phyloP scores from a whole-genome alignment of 176 grass and related monocot species.

The Coix lacrymajobi region DNA sequence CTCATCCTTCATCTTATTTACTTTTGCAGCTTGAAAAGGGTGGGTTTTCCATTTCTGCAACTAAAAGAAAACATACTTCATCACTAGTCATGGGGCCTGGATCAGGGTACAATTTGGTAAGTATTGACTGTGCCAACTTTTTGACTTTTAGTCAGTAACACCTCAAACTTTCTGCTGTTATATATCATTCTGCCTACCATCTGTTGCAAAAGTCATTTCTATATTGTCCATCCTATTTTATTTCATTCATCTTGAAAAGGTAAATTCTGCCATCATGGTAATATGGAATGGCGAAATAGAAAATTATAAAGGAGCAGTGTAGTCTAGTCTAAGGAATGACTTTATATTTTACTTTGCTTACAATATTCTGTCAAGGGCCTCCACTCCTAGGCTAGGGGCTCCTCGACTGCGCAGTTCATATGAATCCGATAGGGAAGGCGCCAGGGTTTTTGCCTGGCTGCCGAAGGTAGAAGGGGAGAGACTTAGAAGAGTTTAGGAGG shows the following conservation, averaged over 20 bases:
- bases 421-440: too few species aligned
- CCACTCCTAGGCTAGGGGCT: too few species aligned
- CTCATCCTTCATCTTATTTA: background rate
- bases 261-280: background rate
- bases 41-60: constrained; percentile 87
- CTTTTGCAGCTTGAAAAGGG: constrained; percentile 58
- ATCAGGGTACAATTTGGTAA: constrained; percentile 95
- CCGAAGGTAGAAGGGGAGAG: too few species aligned
- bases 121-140: constrained; percentile 22
- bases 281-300: background rate
- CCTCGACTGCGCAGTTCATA: too few species aligned
- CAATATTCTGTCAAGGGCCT: too few species aligned
- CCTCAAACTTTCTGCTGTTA: background rate
- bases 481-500: too few species aligned
- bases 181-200: background rate
- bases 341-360: background rate
- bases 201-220: background rate
- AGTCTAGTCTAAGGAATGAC: background rate
- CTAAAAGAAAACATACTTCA: constrained; percentile 56
- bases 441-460: too few species aligned
- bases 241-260: background rate
- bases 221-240: background rate
- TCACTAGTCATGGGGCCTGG: constrained; percentile 93
- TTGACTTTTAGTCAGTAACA: constrained; percentile 12
- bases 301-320: background rate